Base-by-base conservation (phyloP, 139 green algal genomes). In the Haematococcus sp. region DNA sequence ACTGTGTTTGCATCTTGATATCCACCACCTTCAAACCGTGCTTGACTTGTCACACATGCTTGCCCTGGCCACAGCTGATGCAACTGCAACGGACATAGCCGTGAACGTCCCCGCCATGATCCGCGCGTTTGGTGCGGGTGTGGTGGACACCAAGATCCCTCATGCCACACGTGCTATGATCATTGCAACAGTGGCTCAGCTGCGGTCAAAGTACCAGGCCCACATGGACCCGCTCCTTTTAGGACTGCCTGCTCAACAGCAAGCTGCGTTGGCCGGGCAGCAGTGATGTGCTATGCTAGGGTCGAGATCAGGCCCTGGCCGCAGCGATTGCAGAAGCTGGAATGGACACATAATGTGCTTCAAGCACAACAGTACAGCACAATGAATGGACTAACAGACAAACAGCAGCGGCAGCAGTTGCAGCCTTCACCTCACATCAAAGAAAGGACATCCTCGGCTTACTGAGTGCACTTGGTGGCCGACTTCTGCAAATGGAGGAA, bases 51-150 rank as follows among this genome's bases (percentile, higher is more conserved):
- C n/a, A n/a, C n/a, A n/a, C n/a, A n/a, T n/a, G n/a, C n/a, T n/a
- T n/a, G n/a, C n/a, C n/a, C n/a, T n/a, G n/a, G n/a, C n/a, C 27
- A 31, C 61, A 68, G 61, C 25, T 51, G 61, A 68, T 25, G 61
- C 61, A 2, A 31, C 32, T 15, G 25, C 40, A 11, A 9, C 32
- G 2, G 5, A 28, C 31, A 17, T 68, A 2, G 17, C 32, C 2
- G 61, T 31, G 17, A 30, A 68, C 17, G 61, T 68, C 25, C 61
- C 61, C 7, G 25, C 31, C 15, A 51, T 68, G 11, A 27, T 68
- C 31, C 22, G 22, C 9, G 32, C 11, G 32, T 31, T 68, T 15
- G 61, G 61, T 17, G 32, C 17, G 17, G 61, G 31, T 9, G 31
- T 15, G 7, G 61, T 51, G 17, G 11, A 52, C 25, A 2, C 31